Base-by-base conservation (phyloP, 1,139 yeast genomes). In the Candida labiduridarum region DNA sequence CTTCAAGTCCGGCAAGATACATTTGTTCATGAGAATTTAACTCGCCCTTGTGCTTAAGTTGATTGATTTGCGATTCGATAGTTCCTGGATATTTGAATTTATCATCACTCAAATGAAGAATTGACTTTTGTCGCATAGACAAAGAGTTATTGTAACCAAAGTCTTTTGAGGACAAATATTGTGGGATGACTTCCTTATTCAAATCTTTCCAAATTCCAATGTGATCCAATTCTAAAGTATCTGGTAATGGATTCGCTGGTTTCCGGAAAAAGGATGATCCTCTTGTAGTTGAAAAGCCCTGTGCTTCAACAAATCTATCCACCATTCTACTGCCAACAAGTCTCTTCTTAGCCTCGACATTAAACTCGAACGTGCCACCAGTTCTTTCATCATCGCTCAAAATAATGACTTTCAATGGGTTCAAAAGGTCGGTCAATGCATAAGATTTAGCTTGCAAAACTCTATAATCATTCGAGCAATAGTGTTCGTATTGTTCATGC, bases 361-460 rank as follows among this genome's bases (percentile, higher is more conserved):
- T 62, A 50, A 71, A 71, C 52, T 71, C 74, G 50, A 54, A 68
- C 3, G 71, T 69, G 6, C 71, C 72, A 3, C 64, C 64, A 33
- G 38, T 31, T 11, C 39, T 6, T 11, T 33, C 39, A 22, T 42
- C 45, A 6, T 55, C 50, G 44, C 60, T 65, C 44, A 71, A 59
- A 1, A 71, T 59, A 4, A 71, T 59, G 31, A 71, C 74, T 53
- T 63, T 59, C 40, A 59, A 57, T 1, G 76, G 76, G 36, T 63
- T 65, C 3, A 69, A 67, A 22, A 70, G 55, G 50, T 68, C 63
- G 4, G 72, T 60, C 54, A 67, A 55, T 10, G 66, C 65, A 52
- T 67, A 65, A 15, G 63, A 58, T 49, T 63, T 68, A 12, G 67
- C 69, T 56, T 68, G 68, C 41, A 67, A 52, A 15, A 66, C 60